Conservation (phyloP, 495 filamentous ascomycete genomes). For the Hypoxylon lienhwacheense region DNA sequence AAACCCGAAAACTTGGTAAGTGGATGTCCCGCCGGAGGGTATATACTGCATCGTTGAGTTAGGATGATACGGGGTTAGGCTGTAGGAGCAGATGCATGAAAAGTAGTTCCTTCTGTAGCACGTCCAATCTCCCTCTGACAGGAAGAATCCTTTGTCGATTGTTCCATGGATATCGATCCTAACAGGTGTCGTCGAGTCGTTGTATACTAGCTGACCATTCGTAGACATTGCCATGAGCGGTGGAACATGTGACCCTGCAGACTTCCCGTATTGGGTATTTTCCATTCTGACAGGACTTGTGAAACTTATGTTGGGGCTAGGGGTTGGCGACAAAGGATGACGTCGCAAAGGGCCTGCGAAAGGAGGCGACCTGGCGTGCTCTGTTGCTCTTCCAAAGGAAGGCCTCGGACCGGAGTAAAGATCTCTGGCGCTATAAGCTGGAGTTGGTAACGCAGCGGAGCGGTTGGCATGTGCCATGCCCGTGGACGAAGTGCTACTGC, state of each 20-base stretch:
- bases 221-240: slow-evolving; percentile 62
- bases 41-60: slow-evolving; percentile 46
- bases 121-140: slow-evolving; percentile 85
- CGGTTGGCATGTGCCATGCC: slow-evolving; percentile 60
- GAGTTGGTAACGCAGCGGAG: slow-evolving; percentile 53
- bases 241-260: slow-evolving; percentile 51
- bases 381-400: slow-evolving; percentile 49
- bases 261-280: slow-evolving; percentile 44
- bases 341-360: slow-evolving; percentile 50
- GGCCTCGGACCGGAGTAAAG: slow-evolving; percentile 53
- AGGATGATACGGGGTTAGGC: slow-evolving; percentile 54
- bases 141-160: slow-evolving; percentile 93
- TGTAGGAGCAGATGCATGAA: slow-evolving; percentile 80
- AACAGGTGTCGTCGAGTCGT: slow-evolving; percentile 55
- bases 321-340: slow-evolving; percentile 55
- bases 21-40: slow-evolving; percentile 39
- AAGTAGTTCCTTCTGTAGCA: slow-evolving; percentile 97
- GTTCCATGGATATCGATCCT: slow-evolving; percentile 78
- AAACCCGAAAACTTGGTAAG: slow-evolving; percentile 64
- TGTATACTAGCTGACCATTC: slow-evolving; percentile 61
- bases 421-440: slow-evolving; percentile 52
- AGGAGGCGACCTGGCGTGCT: slow-evolving; percentile 54
- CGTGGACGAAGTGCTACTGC: slow-evolving; percentile 52
- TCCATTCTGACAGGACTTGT: slow-evolving; percentile 54
- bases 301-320: slow-evolving; percentile 46